These are phyloP conservation scores for Grigorovia transvaalensis DNA, from an alignment of 805 yeast genomes.

Conservation along the genomic window DNA sequence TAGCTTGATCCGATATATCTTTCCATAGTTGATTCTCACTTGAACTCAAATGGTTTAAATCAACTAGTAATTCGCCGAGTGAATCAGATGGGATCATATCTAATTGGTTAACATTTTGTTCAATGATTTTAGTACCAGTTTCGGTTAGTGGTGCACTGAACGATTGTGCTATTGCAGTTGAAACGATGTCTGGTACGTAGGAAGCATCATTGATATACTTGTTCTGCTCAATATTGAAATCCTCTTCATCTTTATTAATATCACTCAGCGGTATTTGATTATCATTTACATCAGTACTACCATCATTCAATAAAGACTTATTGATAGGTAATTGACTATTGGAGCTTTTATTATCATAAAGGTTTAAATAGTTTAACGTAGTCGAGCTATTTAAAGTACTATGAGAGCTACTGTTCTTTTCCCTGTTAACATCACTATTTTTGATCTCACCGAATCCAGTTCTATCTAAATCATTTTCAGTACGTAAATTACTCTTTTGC, in stretches of 20 bases:
- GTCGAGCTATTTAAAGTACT: background rate
- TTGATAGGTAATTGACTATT: background rate
- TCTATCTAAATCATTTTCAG: too few relatives aligned
- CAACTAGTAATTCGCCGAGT: conserved; percentile 27
- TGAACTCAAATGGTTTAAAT: conserved; percentile 26
- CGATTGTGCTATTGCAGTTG: conserved; percentile 14
- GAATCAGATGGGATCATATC: conserved; percentile 22
- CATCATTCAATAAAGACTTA: background rate
- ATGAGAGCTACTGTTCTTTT: background rate
- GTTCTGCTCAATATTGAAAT: background rate
- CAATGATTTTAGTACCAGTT: conserved; percentile 14
- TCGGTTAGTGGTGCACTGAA: conserved; percentile 10
- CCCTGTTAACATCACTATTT: background rate
- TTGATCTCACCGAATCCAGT: background rate
- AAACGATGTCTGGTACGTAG: conserved; percentile 10
- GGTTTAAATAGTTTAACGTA: background rate
- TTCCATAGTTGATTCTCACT: conserved; percentile 56
- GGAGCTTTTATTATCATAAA: background rate
- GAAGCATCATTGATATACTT: background rate
- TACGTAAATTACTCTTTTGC: too few relatives aligned
- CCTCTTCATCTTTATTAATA: background rate
- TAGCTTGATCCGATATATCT: conserved; percentile 67
- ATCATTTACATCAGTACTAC: background rate
- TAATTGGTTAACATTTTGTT: conserved; percentile 22
- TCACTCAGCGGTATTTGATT: background rate